Evolutionary conservation across 768 basidiomycete genomes (phyloP).

Genomic region (Leccinum olivaceopallidum): DNA sequence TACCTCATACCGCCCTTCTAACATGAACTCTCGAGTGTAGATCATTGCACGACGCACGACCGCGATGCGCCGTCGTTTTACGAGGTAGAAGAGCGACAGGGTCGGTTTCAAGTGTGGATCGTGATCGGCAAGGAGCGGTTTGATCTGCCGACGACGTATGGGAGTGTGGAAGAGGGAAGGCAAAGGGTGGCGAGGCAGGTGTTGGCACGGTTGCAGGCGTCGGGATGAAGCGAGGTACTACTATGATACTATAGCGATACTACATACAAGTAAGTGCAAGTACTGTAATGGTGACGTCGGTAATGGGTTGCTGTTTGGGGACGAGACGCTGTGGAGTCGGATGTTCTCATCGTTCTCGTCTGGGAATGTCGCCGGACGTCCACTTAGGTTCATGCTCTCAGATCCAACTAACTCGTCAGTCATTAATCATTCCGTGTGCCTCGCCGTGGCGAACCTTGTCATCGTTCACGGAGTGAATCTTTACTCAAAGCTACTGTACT

Average conservation of each 20-base stretch:
- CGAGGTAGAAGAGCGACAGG: slow-evolving; percentile 21
- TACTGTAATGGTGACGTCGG: neutral
- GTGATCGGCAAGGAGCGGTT: slow-evolving; percentile 44
- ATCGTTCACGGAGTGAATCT: neutral
- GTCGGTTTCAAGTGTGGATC: slow-evolving; percentile 45
- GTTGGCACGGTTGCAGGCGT: slow-evolving; percentile 35
- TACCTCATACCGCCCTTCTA: neutral
- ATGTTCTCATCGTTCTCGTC: too few species aligned
- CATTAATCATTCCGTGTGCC: neutral
- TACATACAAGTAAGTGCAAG: too few species aligned
- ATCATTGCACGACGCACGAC: slow-evolving; percentile 18
- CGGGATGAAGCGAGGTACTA: neutral
- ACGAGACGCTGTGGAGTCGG: too few species aligned
- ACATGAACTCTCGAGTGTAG: slow-evolving; percentile 11
- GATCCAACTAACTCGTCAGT: neutral
- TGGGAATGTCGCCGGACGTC: too few species aligned
- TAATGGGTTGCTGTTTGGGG: neutral
- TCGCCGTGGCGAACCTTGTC: neutral
- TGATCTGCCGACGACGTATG: slow-evolving; percentile 44
- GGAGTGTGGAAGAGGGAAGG: slow-evolving; percentile 39
- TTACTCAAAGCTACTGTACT: neutral
- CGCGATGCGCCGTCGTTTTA: slow-evolving; percentile 36
- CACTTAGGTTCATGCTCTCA: neutral
- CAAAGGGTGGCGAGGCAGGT: slow-evolving; percentile 49
- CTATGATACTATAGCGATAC: neutral